These are phyloP conservation scores for Suillus weaverae DNA, from an alignment of 768 basidiomycete species.

Conservation along the genomic window DNA sequence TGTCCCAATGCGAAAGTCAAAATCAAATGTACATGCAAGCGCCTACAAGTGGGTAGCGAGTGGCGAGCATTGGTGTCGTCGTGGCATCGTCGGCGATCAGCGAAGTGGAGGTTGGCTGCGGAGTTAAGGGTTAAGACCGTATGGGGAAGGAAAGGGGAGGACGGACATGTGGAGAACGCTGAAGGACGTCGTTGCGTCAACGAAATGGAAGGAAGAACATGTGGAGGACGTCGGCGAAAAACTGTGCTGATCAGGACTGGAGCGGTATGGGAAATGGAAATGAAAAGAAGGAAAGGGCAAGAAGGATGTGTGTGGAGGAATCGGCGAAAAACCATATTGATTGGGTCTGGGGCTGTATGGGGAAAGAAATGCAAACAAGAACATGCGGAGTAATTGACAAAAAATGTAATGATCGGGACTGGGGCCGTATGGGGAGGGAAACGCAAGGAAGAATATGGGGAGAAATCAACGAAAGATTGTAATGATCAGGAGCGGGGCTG, in stretches of 20 bases:
- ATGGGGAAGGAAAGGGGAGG: neutral
- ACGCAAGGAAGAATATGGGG: neutral
- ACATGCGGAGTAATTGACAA: neutral
- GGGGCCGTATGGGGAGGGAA: neutral
- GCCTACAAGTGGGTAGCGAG: neutral
- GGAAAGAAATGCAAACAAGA: neutral
- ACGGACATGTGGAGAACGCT: neutral
- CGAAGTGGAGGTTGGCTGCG: neutral
- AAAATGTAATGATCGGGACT: neutral
- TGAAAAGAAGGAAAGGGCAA: neutral
- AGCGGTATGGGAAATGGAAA: neutral
- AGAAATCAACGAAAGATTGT: neutral
- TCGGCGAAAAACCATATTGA: neutral
- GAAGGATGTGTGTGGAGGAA: neutral
- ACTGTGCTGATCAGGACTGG: neutral
- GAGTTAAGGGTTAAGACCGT: neutral
- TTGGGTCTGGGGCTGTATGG: neutral
- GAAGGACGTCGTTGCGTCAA: neutral
- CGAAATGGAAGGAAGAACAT: neutral
- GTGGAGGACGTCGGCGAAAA: neutral
- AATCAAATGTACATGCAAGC: neutral
- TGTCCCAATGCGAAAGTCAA: neutral
- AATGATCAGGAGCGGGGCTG: neutral
- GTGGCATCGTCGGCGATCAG: neutral
- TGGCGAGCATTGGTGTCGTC: neutral